Evolutionary conservation across 2,329 filamentous ascomycete genomes (phyloP), one percentile per base, ranked within the genome.

Genomic region (Amauroascus niger): DNA sequence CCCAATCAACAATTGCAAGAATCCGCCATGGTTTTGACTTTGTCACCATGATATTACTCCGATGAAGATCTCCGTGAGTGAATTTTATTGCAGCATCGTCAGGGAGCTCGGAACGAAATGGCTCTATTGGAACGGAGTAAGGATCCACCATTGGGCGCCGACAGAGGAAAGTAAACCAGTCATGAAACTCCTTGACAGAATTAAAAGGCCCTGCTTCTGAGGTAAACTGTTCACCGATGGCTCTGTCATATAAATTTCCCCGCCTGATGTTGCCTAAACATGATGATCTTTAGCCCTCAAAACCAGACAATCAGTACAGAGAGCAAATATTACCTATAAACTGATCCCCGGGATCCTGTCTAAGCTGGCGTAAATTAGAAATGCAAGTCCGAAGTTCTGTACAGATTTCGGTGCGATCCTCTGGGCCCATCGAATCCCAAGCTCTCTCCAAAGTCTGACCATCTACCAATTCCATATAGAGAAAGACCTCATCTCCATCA

Each of bases 41-140:
- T 33, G 61, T 60, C 28, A 68, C 37, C 16, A 69, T 60, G 44
- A 69, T 60, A 41, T 68, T 69, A 43, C 61, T 64, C 33, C 50
- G 63, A 56, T 67, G 63, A 22, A 69, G 60, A 57, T 69, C 66
- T 24, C 59, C 60, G 55, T 70, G 66, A 1, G 65, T 70, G 50
- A 68, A 68, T 16, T 60, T 64, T 28, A 69, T 68, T 11, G 57
- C 52, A 51, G 61, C 59, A 55, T 65, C 57, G 57, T 67, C 64
- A 6, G 63, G 62, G 2, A 68, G 57, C 3, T 64, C 58, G 39
- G 63, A 39, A 26, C 64, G 63, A 46, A 63, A 67, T 37, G 65
- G 63, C 48, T 68, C 64, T 1, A 63, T 49, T 28, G 60, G 60
- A 1, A 62, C 56, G 2, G 62, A 63, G 46, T 64, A 50, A 13